phyloP scores from a whole-genome alignment of 2,329 filamentous ascomycete species.

The Grosmannia clavigera region DNA sequence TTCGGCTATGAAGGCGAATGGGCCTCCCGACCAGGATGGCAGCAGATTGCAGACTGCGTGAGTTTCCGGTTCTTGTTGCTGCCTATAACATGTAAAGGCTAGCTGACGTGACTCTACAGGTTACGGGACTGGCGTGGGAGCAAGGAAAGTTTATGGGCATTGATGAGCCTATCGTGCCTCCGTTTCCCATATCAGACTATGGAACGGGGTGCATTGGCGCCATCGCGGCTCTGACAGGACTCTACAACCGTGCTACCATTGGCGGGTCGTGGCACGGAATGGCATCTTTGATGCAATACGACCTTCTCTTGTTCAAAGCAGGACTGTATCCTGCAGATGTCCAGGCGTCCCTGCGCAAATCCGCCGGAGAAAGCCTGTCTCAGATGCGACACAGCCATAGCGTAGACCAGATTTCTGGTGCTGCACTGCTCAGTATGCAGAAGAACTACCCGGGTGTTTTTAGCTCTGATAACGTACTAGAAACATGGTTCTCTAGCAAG shows the following conservation, averaged over 20 bases:
- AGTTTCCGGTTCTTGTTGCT: not conserved
- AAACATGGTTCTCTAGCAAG: constrained; percentile 33
- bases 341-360: constrained; percentile 34
- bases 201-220: constrained; percentile 62
- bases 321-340: constrained; percentile 43
- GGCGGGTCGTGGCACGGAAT: constrained; percentile 57
- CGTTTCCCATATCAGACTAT: constrained; percentile 53
- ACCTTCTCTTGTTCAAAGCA: constrained; percentile 49
- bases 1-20: constrained; percentile 44
- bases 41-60: constrained; percentile 41
- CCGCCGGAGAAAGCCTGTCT: constrained; percentile 37
- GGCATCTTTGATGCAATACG: constrained; percentile 54
- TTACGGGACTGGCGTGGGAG: constrained; percentile 45
- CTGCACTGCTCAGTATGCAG: constrained; percentile 43
- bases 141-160: constrained; percentile 50
- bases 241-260: constrained; percentile 47
- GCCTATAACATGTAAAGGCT: not conserved
- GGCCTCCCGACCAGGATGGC: constrained; percentile 33
- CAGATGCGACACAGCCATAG: constrained; percentile 44
- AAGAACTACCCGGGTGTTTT: constrained; percentile 40
- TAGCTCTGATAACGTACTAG: constrained; percentile 30
- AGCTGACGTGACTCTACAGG: not conserved
- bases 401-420: constrained; percentile 51
- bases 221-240: constrained; percentile 50
- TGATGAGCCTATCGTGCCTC: constrained; percentile 52